These are phyloP conservation scores for Linaria vulgaris DNA, from an alignment of 257 asterid species.

Conservation along the genomic window DNA sequence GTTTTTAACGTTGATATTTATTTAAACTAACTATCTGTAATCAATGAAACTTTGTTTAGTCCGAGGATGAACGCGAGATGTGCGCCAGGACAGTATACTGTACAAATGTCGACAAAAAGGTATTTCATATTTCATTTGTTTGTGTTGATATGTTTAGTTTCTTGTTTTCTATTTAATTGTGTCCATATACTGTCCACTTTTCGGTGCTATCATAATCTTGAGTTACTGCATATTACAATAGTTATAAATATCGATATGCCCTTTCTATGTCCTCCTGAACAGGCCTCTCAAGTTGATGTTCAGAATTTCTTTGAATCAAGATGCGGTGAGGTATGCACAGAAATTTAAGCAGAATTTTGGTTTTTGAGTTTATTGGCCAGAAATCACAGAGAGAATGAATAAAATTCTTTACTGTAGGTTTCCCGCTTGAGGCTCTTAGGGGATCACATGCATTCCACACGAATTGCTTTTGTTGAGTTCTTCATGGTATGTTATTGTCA, in stretches of 20 bases:
- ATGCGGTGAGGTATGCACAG: conserved; percentile 74
- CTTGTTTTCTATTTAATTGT: neutral
- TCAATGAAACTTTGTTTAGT: conserved; percentile 33
- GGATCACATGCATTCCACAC: conserved; percentile 61
- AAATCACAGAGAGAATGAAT: neutral
- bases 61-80: conserved; percentile 97
- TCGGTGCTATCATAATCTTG: neutral
- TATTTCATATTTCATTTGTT: conserved; percentile 20
- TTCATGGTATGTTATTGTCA: conserved; percentile 35
- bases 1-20: too few species aligned
- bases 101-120: conserved; percentile 93
- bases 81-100: conserved; percentile 97
- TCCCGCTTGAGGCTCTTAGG: conserved; percentile 69
- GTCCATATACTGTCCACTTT: too few species aligned
- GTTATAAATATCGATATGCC: too few species aligned
- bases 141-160: neutral
- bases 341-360: too few species aligned
- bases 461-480: conserved; percentile 68
- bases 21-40: neutral
- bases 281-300: conserved; percentile 85
- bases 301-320: conserved; percentile 80
- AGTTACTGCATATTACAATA: too few species aligned
- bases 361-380: conserved; percentile 2
- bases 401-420: conserved; percentile 37
- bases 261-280: conserved; percentile 13